These are phyloP conservation scores for Ophiostoma angusticollis DNA, from an alignment of 2,329 filamentous ascomycete genomes.

Conservation along the genomic window DNA sequence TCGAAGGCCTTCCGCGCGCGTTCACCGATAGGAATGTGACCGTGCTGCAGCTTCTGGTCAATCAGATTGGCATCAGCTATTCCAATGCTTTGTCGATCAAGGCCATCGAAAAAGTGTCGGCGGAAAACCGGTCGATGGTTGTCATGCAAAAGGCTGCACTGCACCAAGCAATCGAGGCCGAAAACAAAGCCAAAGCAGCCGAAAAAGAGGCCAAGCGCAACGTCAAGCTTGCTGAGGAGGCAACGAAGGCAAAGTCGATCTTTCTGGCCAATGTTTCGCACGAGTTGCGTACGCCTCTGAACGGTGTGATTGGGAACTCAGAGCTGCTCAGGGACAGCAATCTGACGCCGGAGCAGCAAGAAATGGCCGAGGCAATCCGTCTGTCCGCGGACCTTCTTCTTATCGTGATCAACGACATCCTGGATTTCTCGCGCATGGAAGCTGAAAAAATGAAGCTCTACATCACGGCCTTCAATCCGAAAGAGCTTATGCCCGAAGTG, in stretches of 20 bases:
- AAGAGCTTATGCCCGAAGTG: slow-evolving; percentile 54
- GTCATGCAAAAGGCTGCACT: slow-evolving; percentile 63
- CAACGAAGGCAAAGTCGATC: slow-evolving; percentile 70
- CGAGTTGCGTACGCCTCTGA: slow-evolving; percentile 69
- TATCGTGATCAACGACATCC: slow-evolving; percentile 90
- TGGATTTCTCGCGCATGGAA: slow-evolving; percentile 92
- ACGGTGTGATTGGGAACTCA: slow-evolving; percentile 80
- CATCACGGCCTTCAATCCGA: slow-evolving; percentile 53
- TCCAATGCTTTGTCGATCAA: slow-evolving; percentile 56
- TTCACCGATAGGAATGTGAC: slow-evolving; percentile 64
- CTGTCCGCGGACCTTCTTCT: slow-evolving; percentile 76
- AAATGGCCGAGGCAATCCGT: slow-evolving; percentile 79
- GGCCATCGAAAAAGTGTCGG: slow-evolving; percentile 63
- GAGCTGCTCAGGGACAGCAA: slow-evolving; percentile 68
- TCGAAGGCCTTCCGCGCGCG: slow-evolving; percentile 60
- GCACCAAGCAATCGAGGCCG: slow-evolving; percentile 57
- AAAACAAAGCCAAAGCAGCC: slow-evolving; percentile 63
- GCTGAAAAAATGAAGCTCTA: slow-evolving; percentile 77
- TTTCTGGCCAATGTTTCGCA: slow-evolving; percentile 73
- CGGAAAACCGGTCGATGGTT: slow-evolving; percentile 67
- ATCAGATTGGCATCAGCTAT: slow-evolving; percentile 64
- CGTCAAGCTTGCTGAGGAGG: slow-evolving; percentile 70
- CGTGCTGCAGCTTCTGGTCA: slow-evolving; percentile 57
- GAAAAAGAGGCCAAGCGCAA: slow-evolving; percentile 66
- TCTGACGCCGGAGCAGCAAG: slow-evolving; percentile 62